Evolutionary conservation across 129 eudicot species (phyloP).

Genomic region (Flaveria linearis): DNA sequence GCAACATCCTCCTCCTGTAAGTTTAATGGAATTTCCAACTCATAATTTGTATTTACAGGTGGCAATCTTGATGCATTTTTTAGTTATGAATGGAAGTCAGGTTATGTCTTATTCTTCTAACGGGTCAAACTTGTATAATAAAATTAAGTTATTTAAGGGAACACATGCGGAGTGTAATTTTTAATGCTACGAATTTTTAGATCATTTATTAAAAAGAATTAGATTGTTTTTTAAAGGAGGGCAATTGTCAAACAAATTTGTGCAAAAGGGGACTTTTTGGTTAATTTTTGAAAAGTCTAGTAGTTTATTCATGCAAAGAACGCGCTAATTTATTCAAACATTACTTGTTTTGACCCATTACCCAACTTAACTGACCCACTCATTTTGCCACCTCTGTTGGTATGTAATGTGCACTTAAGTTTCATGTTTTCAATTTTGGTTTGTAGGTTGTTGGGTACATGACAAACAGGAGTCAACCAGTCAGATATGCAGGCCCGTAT

Average conservation of each 20-base stretch:
- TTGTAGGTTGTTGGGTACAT: slow-evolving; percentile 66
- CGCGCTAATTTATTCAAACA: background rate
- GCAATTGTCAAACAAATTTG: no score
- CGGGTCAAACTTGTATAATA: background rate
- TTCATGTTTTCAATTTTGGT: slow-evolving; percentile 27
- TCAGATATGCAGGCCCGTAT: slow-evolving; percentile 54
- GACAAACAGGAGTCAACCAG: slow-evolving; percentile 61
- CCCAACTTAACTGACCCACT: background rate
- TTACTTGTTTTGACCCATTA: background rate
- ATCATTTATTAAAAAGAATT: no score
- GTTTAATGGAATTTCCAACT: slow-evolving; percentile 25
- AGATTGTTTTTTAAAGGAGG: no score
- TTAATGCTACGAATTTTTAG: no score
- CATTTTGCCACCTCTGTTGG: background rate
- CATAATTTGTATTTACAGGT: background rate
- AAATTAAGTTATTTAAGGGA: no score
- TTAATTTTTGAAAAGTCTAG: background rate
- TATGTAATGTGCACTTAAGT: slow-evolving; percentile 4
- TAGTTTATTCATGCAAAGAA: no score
- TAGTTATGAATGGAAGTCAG: background rate
- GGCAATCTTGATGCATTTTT: background rate
- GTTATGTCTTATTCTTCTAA: background rate
- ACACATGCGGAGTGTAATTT: no score
- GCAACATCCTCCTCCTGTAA: slow-evolving; percentile 67
- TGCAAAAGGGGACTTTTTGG: background rate